Evolutionary conservation across 2,329 filamentous ascomycete genomes (phyloP), one percentile per base, ranked within the genome.

Genomic region (Epicoccum sorghinum): DNA sequence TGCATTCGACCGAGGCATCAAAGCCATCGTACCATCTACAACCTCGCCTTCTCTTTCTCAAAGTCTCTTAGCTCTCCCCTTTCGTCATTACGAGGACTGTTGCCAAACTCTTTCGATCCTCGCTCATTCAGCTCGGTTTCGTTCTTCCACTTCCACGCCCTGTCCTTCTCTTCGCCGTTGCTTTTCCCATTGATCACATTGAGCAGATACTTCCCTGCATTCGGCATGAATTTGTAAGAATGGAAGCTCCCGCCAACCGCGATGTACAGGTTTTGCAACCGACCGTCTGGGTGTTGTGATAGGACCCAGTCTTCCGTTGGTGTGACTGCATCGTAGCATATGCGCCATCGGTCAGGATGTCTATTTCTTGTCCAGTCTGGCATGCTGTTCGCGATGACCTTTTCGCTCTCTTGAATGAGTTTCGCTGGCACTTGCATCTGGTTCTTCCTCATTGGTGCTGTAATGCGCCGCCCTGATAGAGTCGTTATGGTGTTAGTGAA

Each of bases 221-320:
- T 82, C 0, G 85, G 85, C 24, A 88, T 74, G 64, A 89, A 87
- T 68, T 88, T 88, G 80, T 82, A 87, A 27, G 82, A 81, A 65
- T 88, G 86, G 58, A 87, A 70, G 10, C 84, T 87, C 1, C 86
- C 86, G 10, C 83, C 85, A 0, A 82, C 83, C 0, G 85, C 86
- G 23, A 89, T 68, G 68, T 82, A 87, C 12, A 89, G 70, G 54
- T 83, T 83, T 68, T 67, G 18, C 65, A 82, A 61, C 8, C 78
- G 71, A 5, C 77, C 70, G 56, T 84, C 77, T 2, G 83, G 80
- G 65, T 82, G 79, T 27, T 59, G 69, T 7, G 80, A 79, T 61
- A 88, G 82, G 47, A 88, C 75, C 62, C 85, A 86, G 65, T 88
- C 84, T 68, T 88, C 84, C 7, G 81, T 83, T 0, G 84, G 83